phyloP scores from a whole-genome alignment of 345 rosid species.

The Populus simonii region DNA sequence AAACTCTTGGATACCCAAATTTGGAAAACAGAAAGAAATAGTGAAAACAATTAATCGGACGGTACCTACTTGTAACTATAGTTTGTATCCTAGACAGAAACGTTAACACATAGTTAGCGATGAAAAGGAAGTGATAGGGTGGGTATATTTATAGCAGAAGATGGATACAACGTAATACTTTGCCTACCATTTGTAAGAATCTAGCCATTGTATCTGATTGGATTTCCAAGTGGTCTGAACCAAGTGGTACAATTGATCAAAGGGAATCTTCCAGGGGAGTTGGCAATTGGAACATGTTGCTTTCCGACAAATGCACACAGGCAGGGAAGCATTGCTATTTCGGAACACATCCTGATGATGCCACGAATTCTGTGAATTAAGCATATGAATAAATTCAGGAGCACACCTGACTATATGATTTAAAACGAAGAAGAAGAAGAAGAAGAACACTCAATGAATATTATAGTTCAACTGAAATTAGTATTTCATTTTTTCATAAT shows the following conservation, averaged over 20 bases:
- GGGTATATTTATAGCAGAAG: background rate
- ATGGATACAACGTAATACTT: background rate
- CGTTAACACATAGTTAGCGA: background rate
- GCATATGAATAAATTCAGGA: too few relatives aligned
- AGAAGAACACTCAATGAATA: too few relatives aligned
- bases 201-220: background rate
- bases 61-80: too few relatives aligned
- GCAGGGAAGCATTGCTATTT: too few relatives aligned
- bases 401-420: too few relatives aligned
- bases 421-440: too few relatives aligned
- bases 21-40: background rate
- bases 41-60: background rate
- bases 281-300: conserved; percentile 10
- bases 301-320: background rate
- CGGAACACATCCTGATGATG: too few relatives aligned
- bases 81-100: background rate
- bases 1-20: too few relatives aligned
- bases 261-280: background rate
- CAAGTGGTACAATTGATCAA: background rate
- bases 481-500: too few relatives aligned
- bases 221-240: background rate
- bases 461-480: too few relatives aligned
- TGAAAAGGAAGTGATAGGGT: background rate
- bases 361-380: too few relatives aligned
- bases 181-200: background rate